Base-by-base conservation (phyloP, 2,329 filamentous ascomycete genomes). In the Calycina herbarum region DNA sequence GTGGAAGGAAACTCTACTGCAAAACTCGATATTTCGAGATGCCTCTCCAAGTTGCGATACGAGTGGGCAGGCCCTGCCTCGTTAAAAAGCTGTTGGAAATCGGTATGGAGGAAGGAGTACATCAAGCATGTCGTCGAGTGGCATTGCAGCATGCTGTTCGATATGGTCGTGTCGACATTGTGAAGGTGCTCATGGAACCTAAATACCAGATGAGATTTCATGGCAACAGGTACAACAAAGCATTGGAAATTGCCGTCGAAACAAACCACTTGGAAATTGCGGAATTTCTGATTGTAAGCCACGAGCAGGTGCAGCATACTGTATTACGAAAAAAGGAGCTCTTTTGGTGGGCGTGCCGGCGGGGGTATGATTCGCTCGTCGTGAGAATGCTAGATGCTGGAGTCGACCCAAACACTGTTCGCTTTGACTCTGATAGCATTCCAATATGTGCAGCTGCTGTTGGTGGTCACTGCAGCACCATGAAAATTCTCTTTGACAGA, bases 401-500 rank as follows among this genome's bases (percentile, higher is more conserved):
- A 31, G 20, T 54, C 27, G 60, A 62, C 20, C 45, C 15, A 48
- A 62, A 62, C 42, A 56, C 13, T 8, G 33, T 56, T 38, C 31
- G 54, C 29, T n/a, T 54, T 15, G 60, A 56, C n/a, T 13, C 17
- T 29, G 33, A 27, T 11, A 15, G 40, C 15, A 27, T 54, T 4
- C 33, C 42, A 24, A 48, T 29, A n/a, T 13, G 11, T 20, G 24
- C 11, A 57, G 42, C 60, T 33, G 27, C 60, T n/a, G n/a, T n/a
- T n/a, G 31, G 33, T 31, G 42, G 60, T 10, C 24, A 62, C 42
- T 38, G 24, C 45, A 62, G 59, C 40, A 61, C 59, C 20, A 40
- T 61, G 40, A 15, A n/a, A 15, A 35, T 61, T 24, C 59, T 61
- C n/a, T 31, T 61, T 31, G 59, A 61, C 6, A 35, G 59, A 27